Conservation (phyloP, 768 basidiomycete species). For the Fomitopsis serialis region DNA sequence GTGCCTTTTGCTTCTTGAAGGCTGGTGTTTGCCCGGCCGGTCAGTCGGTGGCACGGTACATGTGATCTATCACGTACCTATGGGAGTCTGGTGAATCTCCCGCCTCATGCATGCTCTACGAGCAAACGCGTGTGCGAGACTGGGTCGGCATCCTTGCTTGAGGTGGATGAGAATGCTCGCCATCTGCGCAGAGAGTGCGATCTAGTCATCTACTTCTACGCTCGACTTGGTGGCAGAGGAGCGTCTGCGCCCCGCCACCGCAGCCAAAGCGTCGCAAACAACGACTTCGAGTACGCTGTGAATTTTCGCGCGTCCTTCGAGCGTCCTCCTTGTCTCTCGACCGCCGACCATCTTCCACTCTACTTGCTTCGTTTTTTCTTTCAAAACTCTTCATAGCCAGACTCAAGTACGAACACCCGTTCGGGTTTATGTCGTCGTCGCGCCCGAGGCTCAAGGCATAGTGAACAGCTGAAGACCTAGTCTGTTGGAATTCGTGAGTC, state of each 20-base stretch:
- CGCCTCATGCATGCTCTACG: neutral
- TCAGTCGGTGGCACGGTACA: neutral
- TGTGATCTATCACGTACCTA: conserved; percentile 1
- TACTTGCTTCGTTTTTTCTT: too few species aligned
- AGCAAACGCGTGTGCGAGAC: neutral
- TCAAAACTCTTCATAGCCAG: too few species aligned
- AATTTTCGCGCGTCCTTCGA: neutral
- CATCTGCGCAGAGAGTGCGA: neutral
- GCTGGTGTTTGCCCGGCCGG: conserved; percentile 2
- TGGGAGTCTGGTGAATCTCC: conserved; percentile 2
- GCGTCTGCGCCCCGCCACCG: neutral
- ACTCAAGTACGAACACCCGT: too few species aligned
- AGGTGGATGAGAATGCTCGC: conserved; percentile 1
- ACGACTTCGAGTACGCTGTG: neutral
- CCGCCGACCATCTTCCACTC: too few species aligned
- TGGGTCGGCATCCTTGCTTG: neutral
- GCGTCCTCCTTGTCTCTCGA: too few species aligned
- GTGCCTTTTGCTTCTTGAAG: conserved; percentile 9
- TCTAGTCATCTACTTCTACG: neutral
- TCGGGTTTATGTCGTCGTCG: too few species aligned
- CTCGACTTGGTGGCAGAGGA: neutral
- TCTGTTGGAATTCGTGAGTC: conserved; percentile 5
- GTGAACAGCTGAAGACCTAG: neutral
- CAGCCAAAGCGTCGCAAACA: neutral
- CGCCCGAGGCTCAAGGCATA: neutral